Conservation (phyloP, 2,329 filamentous ascomycete species). For the Albophoma yamanashiensis region DNA sequence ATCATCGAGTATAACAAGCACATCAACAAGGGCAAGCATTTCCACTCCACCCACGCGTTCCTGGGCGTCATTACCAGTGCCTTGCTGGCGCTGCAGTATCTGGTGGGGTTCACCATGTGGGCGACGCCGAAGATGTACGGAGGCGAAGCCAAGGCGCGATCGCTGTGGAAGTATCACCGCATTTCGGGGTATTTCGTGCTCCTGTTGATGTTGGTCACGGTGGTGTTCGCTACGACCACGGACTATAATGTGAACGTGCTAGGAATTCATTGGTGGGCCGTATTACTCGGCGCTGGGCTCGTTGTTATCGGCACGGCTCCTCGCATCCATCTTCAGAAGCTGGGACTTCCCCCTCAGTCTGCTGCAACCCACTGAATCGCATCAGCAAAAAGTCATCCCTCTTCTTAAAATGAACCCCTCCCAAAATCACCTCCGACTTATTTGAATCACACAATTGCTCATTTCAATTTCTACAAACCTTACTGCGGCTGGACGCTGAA, state of each 20-base stretch:
- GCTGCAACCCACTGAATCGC: not conserved
- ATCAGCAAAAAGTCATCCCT: not conserved
- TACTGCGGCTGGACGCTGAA: not conserved
- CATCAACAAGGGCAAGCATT: conserved; percentile 54
- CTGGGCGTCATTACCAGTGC: conserved; percentile 70
- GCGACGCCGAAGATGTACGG: conserved; percentile 66
- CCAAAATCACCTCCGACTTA: too few species aligned
- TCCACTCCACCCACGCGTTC: conserved; percentile 71
- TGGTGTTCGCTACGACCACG: conserved; percentile 67
- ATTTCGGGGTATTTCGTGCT: conserved; percentile 64
- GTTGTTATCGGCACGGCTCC: conserved; percentile 63
- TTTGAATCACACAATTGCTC: not conserved
- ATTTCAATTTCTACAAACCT: not conserved
- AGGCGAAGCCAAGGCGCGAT: conserved; percentile 67
- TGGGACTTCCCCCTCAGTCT: not conserved
- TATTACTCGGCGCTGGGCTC: conserved; percentile 54
- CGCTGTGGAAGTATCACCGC: conserved; percentile 84
- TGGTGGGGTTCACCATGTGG: conserved; percentile 77
- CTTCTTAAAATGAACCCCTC: not conserved
- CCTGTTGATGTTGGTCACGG: conserved; percentile 60
- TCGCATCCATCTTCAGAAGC: conserved; percentile 70
- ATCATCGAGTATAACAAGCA: conserved; percentile 82
- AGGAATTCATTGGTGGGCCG: conserved; percentile 66
- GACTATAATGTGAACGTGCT: conserved; percentile 59
- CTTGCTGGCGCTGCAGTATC: conserved; percentile 59